Percentiles rank a stretch among this genome's conserved stretches.
phyloP scores from a whole-genome alignment of 495 filamentous ascomycete genomes.

The Hyaloscypha finlandica region DNA sequence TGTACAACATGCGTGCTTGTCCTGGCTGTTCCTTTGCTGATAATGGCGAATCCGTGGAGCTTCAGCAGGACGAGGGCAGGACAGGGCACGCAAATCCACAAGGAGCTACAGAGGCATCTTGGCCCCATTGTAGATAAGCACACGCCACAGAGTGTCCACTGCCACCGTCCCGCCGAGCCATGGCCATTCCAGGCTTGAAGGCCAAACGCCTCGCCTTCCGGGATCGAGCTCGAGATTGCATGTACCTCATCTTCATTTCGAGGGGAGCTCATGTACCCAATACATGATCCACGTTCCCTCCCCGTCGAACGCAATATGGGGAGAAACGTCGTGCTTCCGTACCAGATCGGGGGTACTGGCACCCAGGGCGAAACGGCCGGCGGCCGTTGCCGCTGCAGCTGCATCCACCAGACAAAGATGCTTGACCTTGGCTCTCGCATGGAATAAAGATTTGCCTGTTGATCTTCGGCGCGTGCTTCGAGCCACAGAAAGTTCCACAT shows the following conservation, averaged over 20 bases:
- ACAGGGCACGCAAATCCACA: neutral
- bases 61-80: neutral
- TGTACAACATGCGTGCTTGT: neutral
- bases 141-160: slow-evolving; percentile 22
- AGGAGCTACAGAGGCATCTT: neutral
- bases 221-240: neutral
- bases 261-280: slow-evolving; percentile 20
- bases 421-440: neutral
- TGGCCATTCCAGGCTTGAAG: neutral
- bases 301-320: slow-evolving; percentile 23
- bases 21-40: neutral
- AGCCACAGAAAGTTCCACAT: slow-evolving; percentile 18
- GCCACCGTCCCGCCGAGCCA: slow-evolving; percentile 15
- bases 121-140: slow-evolving; percentile 23
- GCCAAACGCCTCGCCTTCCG: neutral
- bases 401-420: neutral
- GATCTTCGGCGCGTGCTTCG: slow-evolving; percentile 23
- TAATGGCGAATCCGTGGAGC: slow-evolving; percentile 1
- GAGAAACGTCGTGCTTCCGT: slow-evolving; percentile 28
- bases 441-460: slow-evolving; percentile 1
- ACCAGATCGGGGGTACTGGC: slow-evolving; percentile 6
- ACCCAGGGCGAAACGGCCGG: neutral
- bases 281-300: slow-evolving; percentile 23
- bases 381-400: neutral
- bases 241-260: slow-evolving; percentile 1